Base-by-base conservation (phyloP, 805 yeast genomes). In the Teunomyces atbi region DNA sequence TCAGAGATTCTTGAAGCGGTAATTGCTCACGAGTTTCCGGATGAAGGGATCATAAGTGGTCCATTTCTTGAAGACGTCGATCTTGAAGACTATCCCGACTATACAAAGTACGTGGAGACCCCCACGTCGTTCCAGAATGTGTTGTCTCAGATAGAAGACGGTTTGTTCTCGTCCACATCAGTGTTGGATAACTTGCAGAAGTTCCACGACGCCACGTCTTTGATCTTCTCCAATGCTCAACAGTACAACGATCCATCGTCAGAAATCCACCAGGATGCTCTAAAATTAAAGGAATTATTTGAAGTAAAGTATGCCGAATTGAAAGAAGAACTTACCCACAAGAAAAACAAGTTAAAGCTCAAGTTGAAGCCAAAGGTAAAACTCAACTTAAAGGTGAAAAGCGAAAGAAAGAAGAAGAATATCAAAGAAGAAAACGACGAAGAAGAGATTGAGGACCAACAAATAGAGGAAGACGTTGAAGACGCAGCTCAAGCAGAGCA, bases 201-300 rank as follows among this genome's bases (percentile, higher is more conserved):
- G 41, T 86, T 89, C 57, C 67, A 77, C 46, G 75, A 73, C 16
- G 85, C 83, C 43, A 71, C 85, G 5, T 67, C 71, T 23, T 68
- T 84, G 44, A 83, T 92, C 11, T 90, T 91, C 68, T 59, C 73
- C 38, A 94, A 94, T 65, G 96, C 97, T 1, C 81, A 82, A 59
- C 62, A 76, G 1, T 92, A 83, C 65, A 92, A 91, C 63, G 86
- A 82, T 49, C 86, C 86, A 44, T 81, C 78, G 1, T 81, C 94
- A 44, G 73, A 81, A 44, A 83, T 91, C 34, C 81, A 82, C 58
- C 79, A 79, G 49, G 95, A 89, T 65, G 84, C 97, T 0, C 66
- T 62, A 32, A 76, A 77, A 37, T 73, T 94, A 44, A 74, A 79
- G 49, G 73, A 72, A 26, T 74, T 73, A 49, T 82, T 85, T 52